Evolutionary conservation across 2,329 filamentous ascomycete genomes (phyloP).

Genomic region (Cladobotryum mycophilum): DNA sequence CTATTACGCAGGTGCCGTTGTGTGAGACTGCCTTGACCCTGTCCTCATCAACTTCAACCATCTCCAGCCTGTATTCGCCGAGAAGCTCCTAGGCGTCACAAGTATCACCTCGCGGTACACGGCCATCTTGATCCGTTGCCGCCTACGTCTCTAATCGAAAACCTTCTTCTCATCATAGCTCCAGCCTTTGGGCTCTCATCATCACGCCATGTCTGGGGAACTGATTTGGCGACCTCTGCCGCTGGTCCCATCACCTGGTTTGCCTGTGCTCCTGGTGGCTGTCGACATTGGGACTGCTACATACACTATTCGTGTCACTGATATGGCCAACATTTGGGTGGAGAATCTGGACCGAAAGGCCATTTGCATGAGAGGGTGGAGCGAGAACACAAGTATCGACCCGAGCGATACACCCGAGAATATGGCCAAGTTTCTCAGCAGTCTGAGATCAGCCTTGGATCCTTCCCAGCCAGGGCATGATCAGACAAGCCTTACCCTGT

Average conservation of each 20-base stretch:
- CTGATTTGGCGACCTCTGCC: slow-evolving; percentile 45
- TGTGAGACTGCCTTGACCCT: background rate
- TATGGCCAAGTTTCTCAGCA: slow-evolving; percentile 59
- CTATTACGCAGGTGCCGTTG: background rate
- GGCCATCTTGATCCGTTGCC: background rate
- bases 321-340: slow-evolving; percentile 67
- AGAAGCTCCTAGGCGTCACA: slow-evolving; percentile 3
- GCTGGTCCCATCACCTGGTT: slow-evolving; percentile 29
- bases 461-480: slow-evolving; percentile 37
- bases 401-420: slow-evolving; percentile 63
- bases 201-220: slow-evolving; percentile 23
- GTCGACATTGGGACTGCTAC: slow-evolving; percentile 45
- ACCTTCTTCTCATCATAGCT: background rate
- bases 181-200: background rate
- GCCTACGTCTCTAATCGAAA: background rate
- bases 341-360: slow-evolving; percentile 56
- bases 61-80: slow-evolving; percentile 11
- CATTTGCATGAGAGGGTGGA: slow-evolving; percentile 56
- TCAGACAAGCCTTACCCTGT: slow-evolving; percentile 40
- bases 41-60: background rate
- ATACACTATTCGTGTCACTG: slow-evolving; percentile 63
- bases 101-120: slow-evolving; percentile 5
- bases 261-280: slow-evolving; percentile 61
- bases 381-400: slow-evolving; percentile 65
- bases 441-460: slow-evolving; percentile 50